Base-by-base conservation (phyloP, 2,329 filamentous ascomycete genomes). In the Epichloe baconii region DNA sequence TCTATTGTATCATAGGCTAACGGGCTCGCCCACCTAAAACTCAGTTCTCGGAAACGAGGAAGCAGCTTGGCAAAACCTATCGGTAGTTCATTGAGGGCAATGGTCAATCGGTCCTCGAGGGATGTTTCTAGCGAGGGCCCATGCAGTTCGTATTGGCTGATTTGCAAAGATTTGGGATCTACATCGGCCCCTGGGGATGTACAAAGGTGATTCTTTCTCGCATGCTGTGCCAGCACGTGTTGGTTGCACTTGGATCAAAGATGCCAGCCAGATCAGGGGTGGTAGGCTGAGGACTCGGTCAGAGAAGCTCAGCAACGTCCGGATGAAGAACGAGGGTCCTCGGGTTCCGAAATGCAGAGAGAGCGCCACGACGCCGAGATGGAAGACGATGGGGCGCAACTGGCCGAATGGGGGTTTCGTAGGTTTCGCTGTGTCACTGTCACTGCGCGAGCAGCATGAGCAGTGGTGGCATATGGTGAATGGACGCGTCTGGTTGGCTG, bases 131-230 rank as follows among this genome's bases (percentile, higher is more conserved):
- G 64, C 35, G 70, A 66, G 0, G 77, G 73, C 2, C 75, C 76
- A 2, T 72, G 71, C 49, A 94, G 68, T 3, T 73, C 73, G 45
- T 73, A 69, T 43, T 72, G 68, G 44, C 71, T 70, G 43, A 94
- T 67, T 12, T 75, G 66, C 48, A 95, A 68, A 44, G 78, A 71
- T 2, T 77, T 69, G 0, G 85, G 83, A 49, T 86, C 79, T 55
- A 90, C 74, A 2, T 75, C 74, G 51, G 78, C 71, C 43, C 78
- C n/a, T 77, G 72, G 21, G 77, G 75, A 57, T 85, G 82, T 49
- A 94, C 71, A 57, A 88, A 93, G 1, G 90, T 95, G 59, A 88
- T 81, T 68, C 87, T 76, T 68, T 88, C 80, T 59, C 84, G 82
- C 86, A 91, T 89, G 40, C 49, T 70, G 53, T 14, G 17, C 37